Conservation (phyloP, 768 basidiomycete species). For the Antrodiella citrinella region DNA sequence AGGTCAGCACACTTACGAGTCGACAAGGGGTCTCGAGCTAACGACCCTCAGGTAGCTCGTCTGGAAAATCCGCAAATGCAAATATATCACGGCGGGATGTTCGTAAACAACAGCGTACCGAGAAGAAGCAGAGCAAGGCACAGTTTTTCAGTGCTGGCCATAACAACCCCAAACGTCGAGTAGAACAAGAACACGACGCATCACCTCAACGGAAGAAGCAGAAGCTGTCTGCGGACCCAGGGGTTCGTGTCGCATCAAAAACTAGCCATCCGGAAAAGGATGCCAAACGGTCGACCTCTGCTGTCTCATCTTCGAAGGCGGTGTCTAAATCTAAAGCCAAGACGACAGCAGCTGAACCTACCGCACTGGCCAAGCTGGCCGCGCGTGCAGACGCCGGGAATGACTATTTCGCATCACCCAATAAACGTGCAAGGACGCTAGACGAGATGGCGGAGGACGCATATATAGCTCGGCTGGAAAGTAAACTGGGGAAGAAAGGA, state of each 20-base stretch:
- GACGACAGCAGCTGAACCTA: conserved; percentile 14
- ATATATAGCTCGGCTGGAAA: conserved; percentile 80
- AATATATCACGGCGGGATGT: conserved; percentile 47
- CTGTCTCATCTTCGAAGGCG: not conserved
- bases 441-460: conserved; percentile 68
- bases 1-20: not conserved
- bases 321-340: conserved; percentile 7
- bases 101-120: conserved; percentile 53
- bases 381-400: conserved; percentile 9
- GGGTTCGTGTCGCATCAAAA: conserved; percentile 1
- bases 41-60: not conserved
- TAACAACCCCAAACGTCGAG: conserved; percentile 29
- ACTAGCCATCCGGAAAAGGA: not conserved
- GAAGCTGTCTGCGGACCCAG: conserved; percentile 20
- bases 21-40: not conserved
- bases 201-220: conserved; percentile 44
- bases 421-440: conserved; percentile 16
- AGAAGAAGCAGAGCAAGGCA: conserved; percentile 56
- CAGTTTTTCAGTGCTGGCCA: conserved; percentile 33
- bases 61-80: conserved; percentile 8
- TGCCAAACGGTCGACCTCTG: not conserved
- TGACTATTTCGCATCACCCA: conserved; percentile 1
- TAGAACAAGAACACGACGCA: conserved; percentile 36
- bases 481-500: conserved; percentile 43
- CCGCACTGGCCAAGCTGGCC: conserved; percentile 28